Base-by-base conservation (phyloP, 208 protist species). In the Sergeia podlipaevii region DNA sequence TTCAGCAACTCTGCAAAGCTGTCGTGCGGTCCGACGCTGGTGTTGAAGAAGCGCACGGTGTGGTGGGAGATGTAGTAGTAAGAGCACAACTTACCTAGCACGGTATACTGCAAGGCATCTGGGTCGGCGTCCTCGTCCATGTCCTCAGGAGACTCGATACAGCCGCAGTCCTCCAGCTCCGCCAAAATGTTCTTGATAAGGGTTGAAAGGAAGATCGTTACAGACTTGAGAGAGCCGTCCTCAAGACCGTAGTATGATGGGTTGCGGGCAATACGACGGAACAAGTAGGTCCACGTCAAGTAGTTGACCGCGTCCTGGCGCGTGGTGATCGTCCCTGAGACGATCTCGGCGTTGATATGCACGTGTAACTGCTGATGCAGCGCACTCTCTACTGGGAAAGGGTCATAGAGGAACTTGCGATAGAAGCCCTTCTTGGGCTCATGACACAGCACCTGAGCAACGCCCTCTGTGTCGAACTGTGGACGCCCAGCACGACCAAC, bases 361-460 rank as follows among this genome's bases (percentile, higher is more conserved):
- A 99, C 95, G 76, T 98, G 96, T 4, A 99, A 81, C 51, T 91
- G 77, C 18, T 67, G 74, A 38, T 96, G 82, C 33, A 99, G 78
- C 15, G 76, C 89, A 23, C 93, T 98, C 80, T 99, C 99, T 2
- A 99, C 98, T 24, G 99, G 99, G 79, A 99, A 99, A 15, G 98
- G 98, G 73, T 99, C 97, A 77, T 99, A 99, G 4, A 99, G 80
- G 67, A 99, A 99, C 71, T 99, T 99, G 49, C 98, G 97, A 79
- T 99, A 99, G 60, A 99, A 99, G 39, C 97, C 85, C 78, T 99
- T 99, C 68, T 99, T 99, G 11, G 93, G 80, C 65, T 99, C 97
- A 57, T 99, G 89, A 54, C 96, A 96, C 46, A 99, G 78, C 30
- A 99, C 97, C 55, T 98, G 92, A 2, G 96, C 97, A 23, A 96